Conservation (phyloP, 73 alveolate species). For the Blepharisma japonicum region DNA sequence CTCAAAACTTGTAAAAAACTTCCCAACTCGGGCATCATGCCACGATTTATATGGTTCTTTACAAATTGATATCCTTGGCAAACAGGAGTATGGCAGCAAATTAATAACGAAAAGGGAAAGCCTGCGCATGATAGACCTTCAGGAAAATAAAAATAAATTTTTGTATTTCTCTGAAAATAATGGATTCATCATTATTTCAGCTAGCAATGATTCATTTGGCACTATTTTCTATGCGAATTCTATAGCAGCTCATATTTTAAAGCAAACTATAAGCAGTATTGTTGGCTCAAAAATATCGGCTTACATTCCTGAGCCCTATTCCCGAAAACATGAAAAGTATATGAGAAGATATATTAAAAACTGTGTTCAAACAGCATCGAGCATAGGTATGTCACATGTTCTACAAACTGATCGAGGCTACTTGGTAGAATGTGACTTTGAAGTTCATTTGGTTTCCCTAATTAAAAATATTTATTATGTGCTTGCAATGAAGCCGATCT, state of each 20-base stretch:
- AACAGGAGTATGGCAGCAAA: neutral
- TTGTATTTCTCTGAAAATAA: neutral
- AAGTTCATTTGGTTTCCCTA: neutral
- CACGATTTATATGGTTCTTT: neutral
- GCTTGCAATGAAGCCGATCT: neutral
- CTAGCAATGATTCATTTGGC: neutral
- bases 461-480: neutral
- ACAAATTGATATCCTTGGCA: neutral
- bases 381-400: neutral
- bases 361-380: neutral
- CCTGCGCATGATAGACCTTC: neutral
- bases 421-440: neutral
- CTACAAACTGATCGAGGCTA: neutral
- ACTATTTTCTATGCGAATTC: neutral
- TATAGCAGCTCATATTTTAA: neutral
- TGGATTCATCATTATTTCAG: neutral
- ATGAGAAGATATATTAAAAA: neutral
- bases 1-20: neutral
- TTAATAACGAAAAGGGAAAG: neutral
- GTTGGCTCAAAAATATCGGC: neutral
- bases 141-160: neutral
- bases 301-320: constrained; percentile 14
- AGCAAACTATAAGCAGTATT: neutral
- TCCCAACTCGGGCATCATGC: neutral
- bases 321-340: neutral